Evolutionary conservation across 768 basidiomycete genomes (phyloP), one percentile per base, ranked within the genome.

Genomic region (Boletellus emodensis): DNA sequence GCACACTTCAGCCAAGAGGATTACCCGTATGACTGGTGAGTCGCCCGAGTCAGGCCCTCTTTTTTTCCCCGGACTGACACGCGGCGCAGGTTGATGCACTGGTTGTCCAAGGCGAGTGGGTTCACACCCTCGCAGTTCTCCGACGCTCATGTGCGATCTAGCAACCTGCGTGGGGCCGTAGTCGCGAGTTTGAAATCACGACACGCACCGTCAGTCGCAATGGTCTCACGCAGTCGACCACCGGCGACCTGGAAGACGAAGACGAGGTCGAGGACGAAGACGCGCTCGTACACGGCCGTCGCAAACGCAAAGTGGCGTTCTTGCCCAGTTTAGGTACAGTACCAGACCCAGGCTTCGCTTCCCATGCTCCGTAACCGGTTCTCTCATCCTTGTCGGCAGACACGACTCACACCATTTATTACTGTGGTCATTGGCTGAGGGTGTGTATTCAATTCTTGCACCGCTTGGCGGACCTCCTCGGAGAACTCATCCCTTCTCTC

Each of bases 131-230:
- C 41, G n/a, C 37, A 32, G 44, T 44, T 14, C 42, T 40, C 35
- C 44, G 12, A 37, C 40, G 53, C 61, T 70, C 48, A 68, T 40
- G 28, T 33, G 37, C 20, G 36, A 28, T 40, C 14, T 66, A 92
- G 90, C 90, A 92, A 85, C 90, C 90, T 12, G 86, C 90, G 20
- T 92, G 90, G 88, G 87, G 87, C 7, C 81, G 85, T 41, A 90
- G 88, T 66, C 78, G 90, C 40, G 90, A 92, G 67, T 92, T 92
- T 63, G 90, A 92, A 67, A 91, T 92, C 55, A 91, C 88, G 13
- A 92, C 90, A 13, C 85, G 89, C 42, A 78, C 86, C 6, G 73
- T 80, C 15, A 77, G 80, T 45, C 81, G 86, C 37, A 80, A 76
- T 53, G 80, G 81, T 42, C 71, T 90, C 57, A 82, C 75, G 44